Evolutionary conservation across 1,139 yeast genomes (phyloP).

Genomic region (Chernovozyma sophiae-reginae): DNA sequence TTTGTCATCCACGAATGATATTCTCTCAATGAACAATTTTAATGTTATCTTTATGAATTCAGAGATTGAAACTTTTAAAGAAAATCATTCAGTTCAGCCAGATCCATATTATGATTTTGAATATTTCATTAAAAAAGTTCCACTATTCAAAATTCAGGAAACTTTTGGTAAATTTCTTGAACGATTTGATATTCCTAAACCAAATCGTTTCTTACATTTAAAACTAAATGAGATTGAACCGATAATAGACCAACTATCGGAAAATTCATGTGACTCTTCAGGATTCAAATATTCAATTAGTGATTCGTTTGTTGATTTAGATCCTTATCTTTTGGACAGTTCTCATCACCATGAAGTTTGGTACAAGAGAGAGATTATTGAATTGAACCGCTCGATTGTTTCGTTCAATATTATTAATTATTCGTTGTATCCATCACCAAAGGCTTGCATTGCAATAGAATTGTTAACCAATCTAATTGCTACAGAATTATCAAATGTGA

Average conservation of each 20-base stretch:
- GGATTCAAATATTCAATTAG: background rate
- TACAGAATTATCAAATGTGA: constrained; percentile 25
- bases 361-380: constrained; percentile 32
- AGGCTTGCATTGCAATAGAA: constrained; percentile 30
- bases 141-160: background rate
- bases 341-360: constrained; percentile 42
- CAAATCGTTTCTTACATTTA: constrained; percentile 8
- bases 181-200: background rate
- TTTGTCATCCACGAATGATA: background rate
- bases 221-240: constrained; percentile 3
- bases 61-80: background rate
- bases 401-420: constrained; percentile 1
- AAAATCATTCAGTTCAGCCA: constrained; percentile 3
- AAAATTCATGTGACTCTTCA: constrained; percentile 7
- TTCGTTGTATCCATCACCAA: background rate
- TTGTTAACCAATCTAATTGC: constrained; percentile 45
- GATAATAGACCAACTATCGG: background rate
- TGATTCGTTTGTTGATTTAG: constrained; percentile 1
- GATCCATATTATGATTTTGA: constrained; percentile 34
- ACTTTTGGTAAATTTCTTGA: background rate
- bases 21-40: constrained; percentile 23
- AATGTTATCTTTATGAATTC: constrained; percentile 13
- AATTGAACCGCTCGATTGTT: background rate
- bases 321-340: constrained; percentile 14
- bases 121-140: constrained; percentile 13